Conservation (phyloP, 2,329 filamentous ascomycete genomes). For the Exophiala sp. region DNA sequence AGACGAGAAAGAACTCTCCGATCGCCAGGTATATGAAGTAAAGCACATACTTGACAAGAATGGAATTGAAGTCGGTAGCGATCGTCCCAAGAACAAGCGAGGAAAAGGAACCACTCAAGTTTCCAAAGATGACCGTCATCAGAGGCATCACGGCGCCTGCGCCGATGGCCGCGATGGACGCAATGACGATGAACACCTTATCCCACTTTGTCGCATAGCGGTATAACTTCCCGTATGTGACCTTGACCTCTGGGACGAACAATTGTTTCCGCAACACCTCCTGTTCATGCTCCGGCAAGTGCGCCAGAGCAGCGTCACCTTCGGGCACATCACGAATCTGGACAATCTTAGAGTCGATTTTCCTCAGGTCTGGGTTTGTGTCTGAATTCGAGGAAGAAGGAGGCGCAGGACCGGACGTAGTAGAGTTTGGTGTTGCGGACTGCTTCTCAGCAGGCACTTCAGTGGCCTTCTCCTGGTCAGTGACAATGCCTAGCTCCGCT, state of each 20-base stretch:
- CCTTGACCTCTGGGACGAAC: conserved; percentile 59
- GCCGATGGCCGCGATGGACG: conserved; percentile 63
- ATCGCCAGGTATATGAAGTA: conserved; percentile 86
- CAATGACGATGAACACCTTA: conserved; percentile 59
- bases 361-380: conserved; percentile 20
- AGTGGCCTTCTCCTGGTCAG: conserved; percentile 20
- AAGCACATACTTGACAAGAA: conserved; percentile 63
- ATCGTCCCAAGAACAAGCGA: conserved; percentile 54
- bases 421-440: conserved; percentile 13
- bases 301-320: conserved; percentile 53
- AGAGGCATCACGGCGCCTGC: conserved; percentile 72
- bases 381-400: conserved; percentile 20
- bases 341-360: conserved; percentile 29
- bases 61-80: conserved; percentile 54
- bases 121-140: conserved; percentile 77
- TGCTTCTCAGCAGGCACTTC: conserved; percentile 10
- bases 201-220: conserved; percentile 68
- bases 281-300: conserved; percentile 64
- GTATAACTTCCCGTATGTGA: conserved; percentile 64
- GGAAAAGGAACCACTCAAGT: conserved; percentile 69
- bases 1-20: conserved; percentile 72
- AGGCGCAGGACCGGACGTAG: conserved; percentile 1
- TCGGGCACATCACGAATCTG: conserved; percentile 35
- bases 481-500: conserved; percentile 19
- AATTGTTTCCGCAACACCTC: conserved; percentile 67